Evolutionary conservation across 306 rosid species (phyloP), one percentile per base, ranked within the genome.

Genomic region (Oxytropis ochrocephala): DNA sequence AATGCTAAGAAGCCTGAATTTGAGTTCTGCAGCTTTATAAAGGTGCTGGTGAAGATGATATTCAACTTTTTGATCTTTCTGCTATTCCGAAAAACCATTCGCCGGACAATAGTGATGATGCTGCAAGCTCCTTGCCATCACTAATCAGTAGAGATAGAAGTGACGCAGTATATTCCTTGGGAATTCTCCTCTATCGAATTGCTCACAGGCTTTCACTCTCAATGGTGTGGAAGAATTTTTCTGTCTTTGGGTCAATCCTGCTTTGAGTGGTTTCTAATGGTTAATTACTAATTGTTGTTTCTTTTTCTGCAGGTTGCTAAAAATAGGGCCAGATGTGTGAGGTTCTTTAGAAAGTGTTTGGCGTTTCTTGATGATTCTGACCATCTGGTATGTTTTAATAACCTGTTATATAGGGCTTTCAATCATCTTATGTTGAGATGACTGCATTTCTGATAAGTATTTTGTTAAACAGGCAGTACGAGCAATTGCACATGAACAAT

Each of bases 171-270:
- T 84, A 82, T 81, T 90, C 98, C 4, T 80, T 93, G 79, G 98
- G 97, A 75, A 88, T 91, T 66, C 94, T 93, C 52, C 82, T 93
- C 44, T 93, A 88, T 76, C 91, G 98, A 77, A 85, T 85, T 61
- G 98, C 97, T 53, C 98, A 93, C 81, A 86, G 94, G 70, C 94
- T 93, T 70, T 90, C 98, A 5, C 94, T 93, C 56, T 93, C 98
- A 61, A 80, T 90, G 98, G 98, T 93, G 62, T 30, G 89, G 59
- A 82, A 74, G 69, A 72, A 65, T 69, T 47, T 39, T 32, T 52
- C 21, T 43, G 36, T 59, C 43, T 77, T 6, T 47, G 59, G 51
- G 52, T 14, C 80, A 39, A 27, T 61, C 56, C 44, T 52, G 36
- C 32, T 70, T 64, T 53, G 54, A 67, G 68, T 75, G 58, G 67